These are phyloP conservation scores for Melanogaster broomeanus DNA, from an alignment of 768 basidiomycete species.

Conservation along the genomic window DNA sequence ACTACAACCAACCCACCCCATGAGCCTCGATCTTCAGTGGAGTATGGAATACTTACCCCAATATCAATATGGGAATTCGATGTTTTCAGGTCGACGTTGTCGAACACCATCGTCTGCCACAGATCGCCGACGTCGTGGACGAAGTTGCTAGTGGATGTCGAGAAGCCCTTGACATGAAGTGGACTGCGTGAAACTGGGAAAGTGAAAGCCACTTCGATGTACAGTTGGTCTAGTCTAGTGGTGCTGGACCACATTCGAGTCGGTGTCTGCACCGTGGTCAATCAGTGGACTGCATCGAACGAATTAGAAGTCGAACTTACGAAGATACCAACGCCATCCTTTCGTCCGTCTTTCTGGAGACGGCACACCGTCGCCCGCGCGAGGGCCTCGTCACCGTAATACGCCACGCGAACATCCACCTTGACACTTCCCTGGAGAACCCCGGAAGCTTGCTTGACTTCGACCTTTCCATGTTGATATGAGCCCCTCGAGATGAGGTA, in stretches of 20 bases:
- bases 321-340: constrained; percentile 40
- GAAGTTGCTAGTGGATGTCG: constrained; percentile 31
- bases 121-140: constrained; percentile 30
- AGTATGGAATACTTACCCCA: constrained; percentile 22
- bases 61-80: constrained; percentile 28
- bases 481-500: constrained; percentile 38
- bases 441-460: constrained; percentile 16
- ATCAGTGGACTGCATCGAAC: not conserved
- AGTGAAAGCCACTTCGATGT: constrained; percentile 30
- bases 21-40: not conserved
- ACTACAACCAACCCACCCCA: constrained; percentile 21
- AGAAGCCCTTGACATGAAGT: constrained; percentile 28
- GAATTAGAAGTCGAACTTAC: constrained; percentile 24
- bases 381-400: constrained; percentile 21
- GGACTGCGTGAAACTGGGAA: constrained; percentile 27
- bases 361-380: constrained; percentile 32
- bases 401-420: constrained; percentile 34
- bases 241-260: not conserved
- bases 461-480: constrained; percentile 21
- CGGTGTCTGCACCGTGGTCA: constrained; percentile 17
- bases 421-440: constrained; percentile 12
- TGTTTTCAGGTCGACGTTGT: constrained; percentile 18
- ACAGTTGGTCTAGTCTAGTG: constrained; percentile 14
- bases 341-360: constrained; percentile 25
- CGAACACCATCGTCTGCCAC: constrained; percentile 28